Evolutionary conservation across 495 filamentous ascomycete genomes (phyloP).

Genomic region (Daldinia loculata): DNA sequence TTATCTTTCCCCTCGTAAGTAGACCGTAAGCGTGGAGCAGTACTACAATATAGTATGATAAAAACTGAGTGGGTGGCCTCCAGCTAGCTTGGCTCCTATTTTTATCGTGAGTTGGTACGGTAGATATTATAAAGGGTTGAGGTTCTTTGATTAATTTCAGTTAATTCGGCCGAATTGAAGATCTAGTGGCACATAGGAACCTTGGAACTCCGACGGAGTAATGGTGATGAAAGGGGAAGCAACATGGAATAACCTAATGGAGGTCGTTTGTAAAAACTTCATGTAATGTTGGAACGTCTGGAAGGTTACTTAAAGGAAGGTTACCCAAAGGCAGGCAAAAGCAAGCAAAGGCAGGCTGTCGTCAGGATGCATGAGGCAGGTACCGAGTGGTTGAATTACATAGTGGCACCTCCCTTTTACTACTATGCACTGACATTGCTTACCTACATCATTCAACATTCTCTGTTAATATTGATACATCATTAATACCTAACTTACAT

Average conservation of each 20-base stretch:
- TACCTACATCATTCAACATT: not conserved
- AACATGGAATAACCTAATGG: not conserved
- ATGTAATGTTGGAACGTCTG: not conserved
- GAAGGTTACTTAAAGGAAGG: not conserved
- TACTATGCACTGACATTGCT: not conserved
- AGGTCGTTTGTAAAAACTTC: not conserved
- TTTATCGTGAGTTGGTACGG: constrained; percentile 3
- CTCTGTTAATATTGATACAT: no score
- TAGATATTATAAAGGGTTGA: not conserved
- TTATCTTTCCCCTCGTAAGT: constrained; percentile 27
- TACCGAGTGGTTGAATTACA: constrained; percentile 13
- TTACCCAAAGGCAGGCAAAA: not conserved
- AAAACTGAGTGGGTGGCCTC: constrained; percentile 18
- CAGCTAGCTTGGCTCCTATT: constrained; percentile 26
- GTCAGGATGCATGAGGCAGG: constrained; percentile 36
- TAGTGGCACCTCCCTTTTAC: constrained; percentile 1
- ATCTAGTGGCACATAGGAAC: constrained; percentile 1
- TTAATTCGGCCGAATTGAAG: constrained; percentile 10
- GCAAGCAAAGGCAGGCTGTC: constrained; percentile 22
- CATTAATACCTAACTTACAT: not conserved
- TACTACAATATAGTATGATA: constrained; percentile 25
- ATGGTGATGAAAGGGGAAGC: not conserved
- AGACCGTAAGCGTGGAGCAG: constrained; percentile 8
- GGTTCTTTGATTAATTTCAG: not conserved
- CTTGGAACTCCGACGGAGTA: not conserved